These are phyloP conservation scores for Sporothrix phasma DNA, from an alignment of 2,329 filamentous ascomycete genomes.

Conservation along the genomic window DNA sequence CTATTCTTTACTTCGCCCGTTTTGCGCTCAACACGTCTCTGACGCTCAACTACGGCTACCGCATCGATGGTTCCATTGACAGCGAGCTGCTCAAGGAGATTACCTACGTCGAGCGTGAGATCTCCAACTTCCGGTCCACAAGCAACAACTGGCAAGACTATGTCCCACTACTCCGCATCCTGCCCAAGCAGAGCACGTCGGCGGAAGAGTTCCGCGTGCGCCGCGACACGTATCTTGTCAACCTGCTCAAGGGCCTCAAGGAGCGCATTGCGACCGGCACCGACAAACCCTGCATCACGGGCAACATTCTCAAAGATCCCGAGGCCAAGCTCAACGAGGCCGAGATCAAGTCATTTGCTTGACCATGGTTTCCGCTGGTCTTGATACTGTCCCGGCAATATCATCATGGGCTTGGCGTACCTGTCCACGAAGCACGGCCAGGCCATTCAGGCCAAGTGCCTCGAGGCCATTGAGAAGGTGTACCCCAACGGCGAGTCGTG, in stretches of 20 bases:
- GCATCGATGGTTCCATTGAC: constrained; percentile 52
- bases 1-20: constrained; percentile 55
- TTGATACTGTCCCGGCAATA: constrained; percentile 73
- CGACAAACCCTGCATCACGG: constrained; percentile 23
- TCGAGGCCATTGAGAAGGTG: constrained; percentile 57
- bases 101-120: constrained; percentile 60
- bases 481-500: constrained; percentile 67
- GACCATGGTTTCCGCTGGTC: constrained; percentile 64
- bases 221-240: constrained; percentile 39
- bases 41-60: constrained; percentile 69
- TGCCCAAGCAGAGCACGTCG: constrained; percentile 49
- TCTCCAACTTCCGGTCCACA: constrained; percentile 63
- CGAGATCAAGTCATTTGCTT: constrained; percentile 67
- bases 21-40: constrained; percentile 68
- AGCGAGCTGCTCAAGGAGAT: constrained; percentile 65
- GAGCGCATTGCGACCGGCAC: constrained; percentile 22
- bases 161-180: constrained; percentile 42
- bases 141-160: constrained; percentile 76
- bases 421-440: constrained; percentile 57
- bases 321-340: constrained; percentile 19
- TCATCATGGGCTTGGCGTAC: constrained; percentile 72
- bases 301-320: constrained; percentile 20
- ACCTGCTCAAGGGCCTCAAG: constrained; percentile 46
- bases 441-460: constrained; percentile 57
- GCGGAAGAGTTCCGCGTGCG: constrained; percentile 57